These are phyloP conservation scores for Coemansia sp. DNA, from an alignment of 192 early-diverging fungal species.

Conservation along the genomic window DNA sequence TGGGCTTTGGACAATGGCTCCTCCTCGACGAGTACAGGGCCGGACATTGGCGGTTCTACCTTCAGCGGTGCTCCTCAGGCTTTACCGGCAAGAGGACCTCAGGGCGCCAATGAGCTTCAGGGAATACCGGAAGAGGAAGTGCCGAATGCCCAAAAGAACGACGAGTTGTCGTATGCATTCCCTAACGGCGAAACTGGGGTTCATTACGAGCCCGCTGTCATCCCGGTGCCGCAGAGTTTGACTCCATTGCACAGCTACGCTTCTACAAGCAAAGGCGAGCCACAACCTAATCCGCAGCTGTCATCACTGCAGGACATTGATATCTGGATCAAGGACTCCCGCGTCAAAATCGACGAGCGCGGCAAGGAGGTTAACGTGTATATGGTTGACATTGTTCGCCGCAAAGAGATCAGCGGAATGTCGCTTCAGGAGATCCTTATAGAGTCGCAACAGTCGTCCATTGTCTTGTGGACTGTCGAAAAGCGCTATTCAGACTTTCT, in stretches of 20 bases:
- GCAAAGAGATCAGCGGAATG: constrained; percentile 42
- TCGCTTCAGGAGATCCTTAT: constrained; percentile 54
- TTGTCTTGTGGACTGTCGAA: constrained; percentile 80
- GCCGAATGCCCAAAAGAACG: not conserved
- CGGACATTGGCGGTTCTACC: not conserved
- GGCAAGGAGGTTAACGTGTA: constrained; percentile 72
- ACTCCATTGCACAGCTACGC: constrained; percentile 3
- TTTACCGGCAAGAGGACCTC: not conserved
- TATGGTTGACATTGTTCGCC: constrained; percentile 53
- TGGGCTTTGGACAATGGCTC: constrained; percentile 13
- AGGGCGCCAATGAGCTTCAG: not conserved
- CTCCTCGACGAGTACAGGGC: not conserved
- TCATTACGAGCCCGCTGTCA: not conserved
- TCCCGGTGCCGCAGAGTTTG: not conserved
- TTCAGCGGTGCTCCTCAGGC: not conserved
- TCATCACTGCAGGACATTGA: constrained; percentile 52
- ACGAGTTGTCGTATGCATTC: not conserved
- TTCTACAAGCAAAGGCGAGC: not conserved
- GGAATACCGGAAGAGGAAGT: not conserved
- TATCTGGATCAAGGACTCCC: constrained; percentile 59
- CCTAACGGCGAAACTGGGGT: not conserved
- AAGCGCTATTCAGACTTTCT: constrained; percentile 90
- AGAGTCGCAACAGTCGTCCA: constrained; percentile 48
- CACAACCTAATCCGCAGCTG: constrained; percentile 30
- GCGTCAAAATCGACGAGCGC: constrained; percentile 74